Percentiles rank a stretch among this genome's conserved stretches.
Conservation (phyloP, 495 filamentous ascomycete species). For the Elasticomyces elasticus region DNA sequence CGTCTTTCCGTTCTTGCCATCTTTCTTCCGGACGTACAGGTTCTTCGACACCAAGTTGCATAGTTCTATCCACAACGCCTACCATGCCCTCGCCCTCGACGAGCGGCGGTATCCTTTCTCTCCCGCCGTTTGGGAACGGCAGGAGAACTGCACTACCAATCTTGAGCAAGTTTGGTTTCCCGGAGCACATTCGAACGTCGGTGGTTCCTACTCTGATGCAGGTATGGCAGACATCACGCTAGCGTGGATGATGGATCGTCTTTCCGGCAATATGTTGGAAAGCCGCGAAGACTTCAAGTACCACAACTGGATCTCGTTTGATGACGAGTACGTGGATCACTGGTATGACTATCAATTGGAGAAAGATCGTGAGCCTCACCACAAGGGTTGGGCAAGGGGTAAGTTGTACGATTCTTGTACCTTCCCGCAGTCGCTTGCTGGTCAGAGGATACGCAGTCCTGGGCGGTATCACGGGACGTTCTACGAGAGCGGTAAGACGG, state of each 20-base stretch:
- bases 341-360: constrained; percentile 30
- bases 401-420: constrained; percentile 40
- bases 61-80: constrained; percentile 21
- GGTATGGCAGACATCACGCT: constrained; percentile 27
- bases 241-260: constrained; percentile 30
- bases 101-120: constrained; percentile 27
- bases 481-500: constrained; percentile 38
- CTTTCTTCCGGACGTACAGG: constrained; percentile 22
- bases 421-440: constrained; percentile 42
- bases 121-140: constrained; percentile 27
- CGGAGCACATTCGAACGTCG: constrained; percentile 32
- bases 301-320: constrained; percentile 39
- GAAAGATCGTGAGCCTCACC: constrained; percentile 38
- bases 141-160: constrained; percentile 19
- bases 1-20: constrained; percentile 19
- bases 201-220: constrained; percentile 28
- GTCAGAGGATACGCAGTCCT: constrained; percentile 43
- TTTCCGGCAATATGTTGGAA: constrained; percentile 12
- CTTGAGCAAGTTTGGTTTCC: constrained; percentile 33
- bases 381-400: constrained; percentile 51
- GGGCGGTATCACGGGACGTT: constrained; percentile 47
- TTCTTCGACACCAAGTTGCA: constrained; percentile 23
- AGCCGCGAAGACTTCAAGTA: constrained; percentile 25
- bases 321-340: constrained; percentile 39
- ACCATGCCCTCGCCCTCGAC: constrained; percentile 34